These are phyloP conservation scores for Pachysandra terminalis DNA, from an alignment of 164 flowering plant genomes.

Conservation along the genomic window DNA sequence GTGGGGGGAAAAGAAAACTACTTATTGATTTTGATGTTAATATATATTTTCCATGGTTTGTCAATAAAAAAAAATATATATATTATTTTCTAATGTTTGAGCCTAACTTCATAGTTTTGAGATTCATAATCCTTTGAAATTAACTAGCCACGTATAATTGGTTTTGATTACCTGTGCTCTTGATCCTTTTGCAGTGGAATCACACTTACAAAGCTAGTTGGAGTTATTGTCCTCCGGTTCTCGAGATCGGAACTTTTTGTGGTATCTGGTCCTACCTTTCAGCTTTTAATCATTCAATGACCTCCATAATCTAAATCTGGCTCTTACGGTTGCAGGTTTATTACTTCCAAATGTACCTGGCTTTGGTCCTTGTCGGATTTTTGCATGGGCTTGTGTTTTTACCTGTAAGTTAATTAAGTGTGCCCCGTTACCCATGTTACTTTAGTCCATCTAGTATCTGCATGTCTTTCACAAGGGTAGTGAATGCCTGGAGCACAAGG, in stretches of 20 bases:
- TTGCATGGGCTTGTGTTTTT: constrained; percentile 58
- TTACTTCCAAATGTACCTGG: constrained; percentile 59
- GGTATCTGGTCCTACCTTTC: constrained; percentile 26
- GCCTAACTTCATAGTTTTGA: no score
- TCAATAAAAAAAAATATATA: no score
- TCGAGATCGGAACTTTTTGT: constrained; percentile 70
- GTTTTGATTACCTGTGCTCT: no score
- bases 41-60: no score
- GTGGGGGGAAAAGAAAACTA: no score
- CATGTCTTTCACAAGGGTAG: no score
- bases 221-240: constrained; percentile 64
- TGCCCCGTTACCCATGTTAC: not conserved
- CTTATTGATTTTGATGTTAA: no score
- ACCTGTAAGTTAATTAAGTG: constrained; percentile 41
- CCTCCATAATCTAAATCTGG: not conserved
- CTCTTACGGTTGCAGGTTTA: constrained; percentile 32
- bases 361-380: constrained; percentile 56
- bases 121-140: no score
- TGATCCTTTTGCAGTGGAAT: constrained; percentile 50
- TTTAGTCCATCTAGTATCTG: no score
- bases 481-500: no score
- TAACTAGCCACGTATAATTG: no score
- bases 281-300: not conserved
- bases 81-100: no score
- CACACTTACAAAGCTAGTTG: constrained; percentile 71